Conservation (phyloP, 1,284 basidiomycete species). For the Bjerkandera adusta region DNA sequence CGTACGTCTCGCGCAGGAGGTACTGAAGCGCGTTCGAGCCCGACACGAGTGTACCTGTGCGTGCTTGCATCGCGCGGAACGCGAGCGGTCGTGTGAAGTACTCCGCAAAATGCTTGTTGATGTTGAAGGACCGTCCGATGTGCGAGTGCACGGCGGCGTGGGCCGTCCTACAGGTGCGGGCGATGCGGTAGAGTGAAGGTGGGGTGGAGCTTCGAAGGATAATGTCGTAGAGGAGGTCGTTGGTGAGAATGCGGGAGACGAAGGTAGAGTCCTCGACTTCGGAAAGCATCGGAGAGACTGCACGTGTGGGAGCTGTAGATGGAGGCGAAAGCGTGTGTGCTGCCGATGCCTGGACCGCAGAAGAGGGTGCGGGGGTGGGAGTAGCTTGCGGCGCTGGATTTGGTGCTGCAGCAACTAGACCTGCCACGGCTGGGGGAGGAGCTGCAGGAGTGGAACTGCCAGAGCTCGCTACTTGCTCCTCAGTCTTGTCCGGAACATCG, state of each 20-base stretch:
- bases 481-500: too few relatives aligned
- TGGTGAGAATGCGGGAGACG: conserved; percentile 22
- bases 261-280: conserved; percentile 8
- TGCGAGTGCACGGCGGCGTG: conserved; percentile 19
- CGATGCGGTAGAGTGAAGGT: conserved; percentile 20
- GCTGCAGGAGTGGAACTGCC: too few relatives aligned
- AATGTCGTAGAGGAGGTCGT: conserved; percentile 29
- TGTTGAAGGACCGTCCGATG: conserved; percentile 22
- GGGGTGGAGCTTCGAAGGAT: conserved; percentile 22
- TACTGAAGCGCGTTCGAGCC: conserved; percentile 51
- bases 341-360: too few relatives aligned
- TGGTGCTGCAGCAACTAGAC: too few relatives aligned
- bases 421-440: too few relatives aligned
- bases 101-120: conserved; percentile 26
- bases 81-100: conserved; percentile 30
- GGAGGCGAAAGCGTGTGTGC: background rate
- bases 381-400: too few relatives aligned
- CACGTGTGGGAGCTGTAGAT: background rate
- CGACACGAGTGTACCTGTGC: conserved; percentile 43
- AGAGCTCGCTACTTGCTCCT: too few relatives aligned
- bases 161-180: conserved; percentile 20
- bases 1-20: conserved; percentile 41
- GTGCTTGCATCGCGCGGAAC: conserved; percentile 43
- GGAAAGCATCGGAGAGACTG: too few relatives aligned
- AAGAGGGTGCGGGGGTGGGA: too few relatives aligned